Percentiles rank a stretch among this genome's conserved stretches.
Evolutionary conservation across 192 early-diverging fungal genomes (phyloP).

Genomic region (Entomortierella lignicola): DNA sequence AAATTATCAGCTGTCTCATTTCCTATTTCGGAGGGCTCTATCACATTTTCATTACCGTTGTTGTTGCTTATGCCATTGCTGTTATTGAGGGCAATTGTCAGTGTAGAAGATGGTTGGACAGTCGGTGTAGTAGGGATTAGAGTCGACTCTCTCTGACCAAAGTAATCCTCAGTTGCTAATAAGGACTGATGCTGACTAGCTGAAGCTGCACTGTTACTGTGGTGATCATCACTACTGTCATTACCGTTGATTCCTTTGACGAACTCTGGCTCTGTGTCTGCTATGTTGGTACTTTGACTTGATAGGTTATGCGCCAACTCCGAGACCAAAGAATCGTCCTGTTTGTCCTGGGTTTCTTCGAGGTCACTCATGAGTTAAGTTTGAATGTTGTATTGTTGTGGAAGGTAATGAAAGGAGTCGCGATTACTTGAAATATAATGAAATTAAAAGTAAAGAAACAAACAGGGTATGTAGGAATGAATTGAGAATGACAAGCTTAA

Average conservation of each 20-base stretch:
- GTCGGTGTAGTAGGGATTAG: not conserved
- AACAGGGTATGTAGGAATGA: too few relatives aligned
- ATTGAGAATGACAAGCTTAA: too few relatives aligned
- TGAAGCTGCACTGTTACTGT: not conserved
- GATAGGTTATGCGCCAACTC: not conserved
- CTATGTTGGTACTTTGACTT: not conserved
- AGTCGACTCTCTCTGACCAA: not conserved
- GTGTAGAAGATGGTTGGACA: constrained; percentile 2
- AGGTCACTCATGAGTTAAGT: not conserved
- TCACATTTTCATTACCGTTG: constrained; percentile 1
- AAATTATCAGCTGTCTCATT: not conserved
- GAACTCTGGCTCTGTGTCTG: too few relatives aligned
- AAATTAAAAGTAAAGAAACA: too few relatives aligned
- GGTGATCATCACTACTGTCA: too few relatives aligned
- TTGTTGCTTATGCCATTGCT: constrained; percentile 12
- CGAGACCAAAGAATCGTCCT: constrained; percentile 13
- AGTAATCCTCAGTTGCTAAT: not conserved
- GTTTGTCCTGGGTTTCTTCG: not conserved
- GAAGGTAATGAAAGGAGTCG: not conserved
- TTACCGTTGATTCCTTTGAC: too few relatives aligned
- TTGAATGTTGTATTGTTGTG: not conserved
- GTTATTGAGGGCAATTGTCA: constrained; percentile 2
- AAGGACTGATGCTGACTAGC: too few relatives aligned
- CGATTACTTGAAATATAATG: not conserved
- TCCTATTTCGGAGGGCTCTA: too few relatives aligned